These are phyloP conservation scores for Irpex sp. DNA, from an alignment of 1,284 basidiomycete genomes.

Conservation along the genomic window DNA sequence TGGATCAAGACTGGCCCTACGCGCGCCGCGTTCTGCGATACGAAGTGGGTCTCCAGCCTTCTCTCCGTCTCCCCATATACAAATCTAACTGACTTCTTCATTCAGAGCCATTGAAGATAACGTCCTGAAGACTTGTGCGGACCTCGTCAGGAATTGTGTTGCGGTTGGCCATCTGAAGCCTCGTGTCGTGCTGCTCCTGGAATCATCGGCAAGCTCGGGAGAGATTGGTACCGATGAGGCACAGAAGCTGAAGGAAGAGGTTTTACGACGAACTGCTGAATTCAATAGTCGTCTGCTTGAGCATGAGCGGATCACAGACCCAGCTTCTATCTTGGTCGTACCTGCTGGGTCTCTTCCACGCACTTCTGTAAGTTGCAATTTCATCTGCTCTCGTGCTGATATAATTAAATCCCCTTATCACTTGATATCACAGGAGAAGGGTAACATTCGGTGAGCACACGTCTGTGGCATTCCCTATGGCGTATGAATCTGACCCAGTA, in stretches of 20 bases:
- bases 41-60: slow-evolving; percentile 15
- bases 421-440: slow-evolving; percentile 9
- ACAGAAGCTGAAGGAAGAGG: slow-evolving; percentile 11
- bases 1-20: slow-evolving; percentile 25
- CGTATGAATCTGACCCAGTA: no score
- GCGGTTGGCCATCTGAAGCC: slow-evolving; percentile 22
- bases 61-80: background rate
- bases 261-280: slow-evolving; percentile 16
- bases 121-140: slow-evolving; percentile 14
- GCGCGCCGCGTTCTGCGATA: slow-evolving; percentile 23
- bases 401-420: background rate
- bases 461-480: no score
- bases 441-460: slow-evolving; percentile 6
- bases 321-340: slow-evolving; percentile 14
- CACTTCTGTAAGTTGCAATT: slow-evolving; percentile 12
- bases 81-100: background rate
- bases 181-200: slow-evolving; percentile 20
- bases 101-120: slow-evolving; percentile 24
- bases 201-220: slow-evolving; percentile 8
- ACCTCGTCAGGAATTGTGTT: slow-evolving; percentile 21
- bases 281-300: slow-evolving; percentile 17
- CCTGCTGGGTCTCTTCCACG: slow-evolving; percentile 15
- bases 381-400: background rate
- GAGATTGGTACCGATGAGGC: slow-evolving; percentile 1
- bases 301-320: slow-evolving; percentile 21